Evolutionary conservation across 495 filamentous ascomycete genomes (phyloP).

Genomic region (Hapsidospora chrysogenum): DNA sequence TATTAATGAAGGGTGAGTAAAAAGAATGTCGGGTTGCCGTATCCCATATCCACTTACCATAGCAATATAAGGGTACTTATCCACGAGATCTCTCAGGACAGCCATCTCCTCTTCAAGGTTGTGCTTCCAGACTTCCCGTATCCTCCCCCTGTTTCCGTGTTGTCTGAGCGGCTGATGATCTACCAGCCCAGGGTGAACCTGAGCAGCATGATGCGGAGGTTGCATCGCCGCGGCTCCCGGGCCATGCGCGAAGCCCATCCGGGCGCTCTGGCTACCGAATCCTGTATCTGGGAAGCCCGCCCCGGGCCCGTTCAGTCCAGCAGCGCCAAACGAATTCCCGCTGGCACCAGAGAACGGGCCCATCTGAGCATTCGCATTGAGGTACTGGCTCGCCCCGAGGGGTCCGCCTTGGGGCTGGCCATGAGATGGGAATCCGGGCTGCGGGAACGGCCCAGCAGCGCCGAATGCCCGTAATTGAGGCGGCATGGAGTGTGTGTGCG

Average conservation of each 20-base stretch:
- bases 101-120: constrained; percentile 87
- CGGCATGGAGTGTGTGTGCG: constrained; percentile 22
- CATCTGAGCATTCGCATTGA: constrained; percentile 45
- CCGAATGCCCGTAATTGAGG: constrained; percentile 37
- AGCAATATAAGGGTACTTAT: constrained; percentile 84
- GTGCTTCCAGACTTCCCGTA: constrained; percentile 87
- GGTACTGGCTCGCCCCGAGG: constrained; percentile 1
- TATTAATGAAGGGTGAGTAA: constrained; percentile 14
- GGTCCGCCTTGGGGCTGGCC: constrained; percentile 10
- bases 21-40: too few relatives aligned
- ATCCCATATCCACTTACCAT: constrained; percentile 55
- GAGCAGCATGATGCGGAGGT: constrained; percentile 13
- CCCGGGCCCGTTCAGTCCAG: constrained; percentile 21
- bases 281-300: constrained; percentile 51
- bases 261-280: constrained; percentile 74
- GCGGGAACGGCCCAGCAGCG: constrained; percentile 18
- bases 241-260: constrained; percentile 62
- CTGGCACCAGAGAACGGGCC: constrained; percentile 48
- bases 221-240: constrained; percentile 41
- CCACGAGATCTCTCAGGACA: constrained; percentile 57
- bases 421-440: constrained; percentile 17
- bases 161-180: constrained; percentile 1
- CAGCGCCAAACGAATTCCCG: constrained; percentile 38
- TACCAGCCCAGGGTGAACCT: constrained; percentile 1
- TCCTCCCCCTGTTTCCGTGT: constrained; percentile 45